Conservation (phyloP, 2,329 filamentous ascomycete species). For the Botrytis medusae region DNA sequence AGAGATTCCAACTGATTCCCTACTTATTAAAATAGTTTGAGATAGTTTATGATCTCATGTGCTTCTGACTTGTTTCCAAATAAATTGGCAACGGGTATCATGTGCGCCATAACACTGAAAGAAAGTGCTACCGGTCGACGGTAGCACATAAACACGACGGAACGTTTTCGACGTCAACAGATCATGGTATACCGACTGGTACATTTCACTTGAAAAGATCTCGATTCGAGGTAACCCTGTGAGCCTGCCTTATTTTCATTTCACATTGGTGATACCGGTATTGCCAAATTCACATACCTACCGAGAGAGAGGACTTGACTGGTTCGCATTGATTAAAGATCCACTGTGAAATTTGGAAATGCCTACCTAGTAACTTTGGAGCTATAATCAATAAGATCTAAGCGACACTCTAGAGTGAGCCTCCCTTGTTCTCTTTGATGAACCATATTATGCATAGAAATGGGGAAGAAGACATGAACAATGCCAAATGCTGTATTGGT, state of each 20-base stretch:
- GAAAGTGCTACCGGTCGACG: background rate
- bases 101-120: background rate
- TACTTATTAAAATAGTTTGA: background rate
- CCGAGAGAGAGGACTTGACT: background rate
- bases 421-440: background rate
- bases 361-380: background rate
- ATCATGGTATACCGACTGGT: background rate
- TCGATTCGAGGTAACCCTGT: background rate
- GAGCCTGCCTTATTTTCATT: background rate
- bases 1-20: background rate
- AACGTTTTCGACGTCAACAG: background rate
- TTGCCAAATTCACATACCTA: background rate
- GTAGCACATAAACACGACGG: background rate
- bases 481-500: too few species aligned
- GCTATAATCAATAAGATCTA: background rate
- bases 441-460: background rate
- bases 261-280: background rate
- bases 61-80: too few species aligned
- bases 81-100: background rate
- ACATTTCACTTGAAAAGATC: conserved; percentile 2
- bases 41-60: background rate
- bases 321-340: background rate
- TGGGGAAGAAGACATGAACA: background rate
- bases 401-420: background rate
- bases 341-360: background rate